phyloP scores from a whole-genome alignment of 1,139 yeast genomes.

The Geotrichum phurueaensis region DNA sequence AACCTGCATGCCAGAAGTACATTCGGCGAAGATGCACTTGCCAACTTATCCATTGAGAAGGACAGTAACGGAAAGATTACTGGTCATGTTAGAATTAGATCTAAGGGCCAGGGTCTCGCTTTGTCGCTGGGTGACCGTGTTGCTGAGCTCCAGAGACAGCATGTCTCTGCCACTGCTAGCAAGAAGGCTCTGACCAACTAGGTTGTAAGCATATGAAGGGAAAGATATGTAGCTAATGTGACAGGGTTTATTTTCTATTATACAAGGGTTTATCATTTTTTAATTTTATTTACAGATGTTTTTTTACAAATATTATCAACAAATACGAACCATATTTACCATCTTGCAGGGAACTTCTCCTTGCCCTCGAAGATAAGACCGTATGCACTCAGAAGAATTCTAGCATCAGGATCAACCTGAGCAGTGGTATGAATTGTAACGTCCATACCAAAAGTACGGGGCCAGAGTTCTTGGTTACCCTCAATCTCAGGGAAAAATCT shows the following conservation, averaged over 20 bases:
- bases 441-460: constrained; percentile 79
- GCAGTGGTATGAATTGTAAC: constrained; percentile 84
- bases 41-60: constrained; percentile 89
- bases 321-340: constrained; percentile 21
- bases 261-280: neutral
- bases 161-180: constrained; percentile 18
- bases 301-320: neutral
- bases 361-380: constrained; percentile 71
- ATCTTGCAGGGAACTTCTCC: constrained; percentile 39
- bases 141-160: constrained; percentile 42
- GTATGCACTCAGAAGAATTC: constrained; percentile 71
- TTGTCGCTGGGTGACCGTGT: constrained; percentile 91
- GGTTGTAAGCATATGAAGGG: neutral
- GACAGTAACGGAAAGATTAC: constrained; percentile 65
- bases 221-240: neutral
- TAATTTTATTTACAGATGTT: neutral
- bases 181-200: constrained; percentile 13
- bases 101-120: constrained; percentile 97
- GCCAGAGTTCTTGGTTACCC: constrained; percentile 84
- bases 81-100: constrained; percentile 94
- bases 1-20: constrained; percentile 88
- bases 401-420: constrained; percentile 87
- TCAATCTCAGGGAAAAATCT: constrained; percentile 90
- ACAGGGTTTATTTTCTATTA: constrained; percentile 4
- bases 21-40: constrained; percentile 97